phyloP scores from a whole-genome alignment of 1,139 yeast species.

The Blastobotrys aristatus region DNA sequence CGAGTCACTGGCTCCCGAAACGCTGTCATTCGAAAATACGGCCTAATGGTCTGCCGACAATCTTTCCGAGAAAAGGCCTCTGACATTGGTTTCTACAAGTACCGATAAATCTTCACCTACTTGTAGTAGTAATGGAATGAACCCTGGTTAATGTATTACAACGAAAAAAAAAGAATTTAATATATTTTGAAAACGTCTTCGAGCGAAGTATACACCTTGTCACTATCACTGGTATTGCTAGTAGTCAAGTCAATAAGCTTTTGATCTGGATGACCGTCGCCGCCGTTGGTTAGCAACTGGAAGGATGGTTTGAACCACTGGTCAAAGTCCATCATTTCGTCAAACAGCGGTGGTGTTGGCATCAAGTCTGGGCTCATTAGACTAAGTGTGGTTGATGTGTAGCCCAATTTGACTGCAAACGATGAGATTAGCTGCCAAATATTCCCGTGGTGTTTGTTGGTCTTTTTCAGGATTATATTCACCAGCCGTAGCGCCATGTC shows the following conservation, averaged over 20 bases:
- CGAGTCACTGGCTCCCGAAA: conserved; percentile 99
- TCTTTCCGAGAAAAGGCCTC: conserved; percentile 99
- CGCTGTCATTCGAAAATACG: conserved; percentile 99
- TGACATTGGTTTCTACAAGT: conserved; percentile 99
- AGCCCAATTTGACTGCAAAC: conserved; percentile 22
- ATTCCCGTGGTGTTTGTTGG: conserved; percentile 18
- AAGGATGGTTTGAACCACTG: conserved; percentile 3
- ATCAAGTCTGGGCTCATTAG: conserved; percentile 3
- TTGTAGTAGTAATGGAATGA: background rate
- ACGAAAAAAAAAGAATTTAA: conserved; percentile 4
- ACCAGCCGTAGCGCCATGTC: conserved; percentile 20
- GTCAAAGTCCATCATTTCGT: conserved; percentile 6
- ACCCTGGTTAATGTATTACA: background rate
- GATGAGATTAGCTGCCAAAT: conserved; percentile 22
- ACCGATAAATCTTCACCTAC: conserved; percentile 58
- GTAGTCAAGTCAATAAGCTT: background rate
- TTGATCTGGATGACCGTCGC: background rate
- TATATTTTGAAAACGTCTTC: conserved; percentile 8
- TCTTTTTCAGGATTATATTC: conserved; percentile 10
- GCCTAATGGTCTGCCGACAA: conserved; percentile 99
- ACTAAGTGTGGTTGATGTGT: background rate
- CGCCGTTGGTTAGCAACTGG: too few relatives aligned
- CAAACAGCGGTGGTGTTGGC: conserved; percentile 5
- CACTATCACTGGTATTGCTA: background rate
- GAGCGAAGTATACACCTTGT: conserved; percentile 1